These are phyloP conservation scores for Cladobotryum mycophilum DNA, from an alignment of 2,329 filamentous ascomycete species.

Conservation along the genomic window DNA sequence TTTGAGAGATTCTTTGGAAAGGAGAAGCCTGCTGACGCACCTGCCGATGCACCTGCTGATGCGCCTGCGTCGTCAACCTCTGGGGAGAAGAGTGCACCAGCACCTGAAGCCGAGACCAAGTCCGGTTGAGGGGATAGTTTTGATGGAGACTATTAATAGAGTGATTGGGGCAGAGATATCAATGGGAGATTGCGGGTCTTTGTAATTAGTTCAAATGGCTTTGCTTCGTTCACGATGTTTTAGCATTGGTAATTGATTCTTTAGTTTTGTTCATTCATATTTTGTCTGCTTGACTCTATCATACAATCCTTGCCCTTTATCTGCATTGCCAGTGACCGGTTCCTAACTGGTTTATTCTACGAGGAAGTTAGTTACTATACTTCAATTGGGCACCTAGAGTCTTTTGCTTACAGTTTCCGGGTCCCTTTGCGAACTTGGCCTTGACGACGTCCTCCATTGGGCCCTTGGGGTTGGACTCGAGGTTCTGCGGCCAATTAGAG, in stretches of 20 bases:
- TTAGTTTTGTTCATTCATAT: not conserved
- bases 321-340: not conserved
- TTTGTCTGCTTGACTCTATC: not conserved
- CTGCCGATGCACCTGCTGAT: constrained; percentile 2
- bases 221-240: not conserved
- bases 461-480: constrained; percentile 61
- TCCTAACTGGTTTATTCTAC: too few relatives aligned
- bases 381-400: not conserved
- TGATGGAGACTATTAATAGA: constrained; percentile 13
- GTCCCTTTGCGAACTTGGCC: constrained; percentile 53
- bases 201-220: constrained; percentile 4
- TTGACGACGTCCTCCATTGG: constrained; percentile 54
- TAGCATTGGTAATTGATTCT: not conserved
- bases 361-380: too few relatives aligned
- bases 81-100: constrained; percentile 1
- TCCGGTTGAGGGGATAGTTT: constrained; percentile 15
- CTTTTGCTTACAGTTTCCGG: constrained; percentile 11
- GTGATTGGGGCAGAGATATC: constrained; percentile 1
- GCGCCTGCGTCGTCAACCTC: constrained; percentile 9
- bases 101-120: not conserved
- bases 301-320: not conserved
- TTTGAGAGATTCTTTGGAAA: constrained; percentile 53
- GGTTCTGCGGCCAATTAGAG: constrained; percentile 29
- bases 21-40: constrained; percentile 28
- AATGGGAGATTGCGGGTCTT: not conserved